Evolutionary conservation across 148 eudicot genomes (phyloP).

Genomic region (Oxyria digyna): DNA sequence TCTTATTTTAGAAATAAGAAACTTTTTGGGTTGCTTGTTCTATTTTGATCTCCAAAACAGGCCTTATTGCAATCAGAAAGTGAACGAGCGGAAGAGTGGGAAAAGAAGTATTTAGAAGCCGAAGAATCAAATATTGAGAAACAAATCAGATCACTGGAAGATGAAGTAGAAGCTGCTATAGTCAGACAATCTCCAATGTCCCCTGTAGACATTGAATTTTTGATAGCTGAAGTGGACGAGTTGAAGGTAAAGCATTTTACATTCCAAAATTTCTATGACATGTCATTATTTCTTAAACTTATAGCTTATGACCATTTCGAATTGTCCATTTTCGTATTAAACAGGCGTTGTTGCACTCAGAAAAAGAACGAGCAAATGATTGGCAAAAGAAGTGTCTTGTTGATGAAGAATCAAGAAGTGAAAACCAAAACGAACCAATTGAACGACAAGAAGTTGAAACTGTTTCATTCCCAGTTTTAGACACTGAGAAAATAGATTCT

Average conservation of each 20-base stretch:
- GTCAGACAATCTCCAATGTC: not conserved
- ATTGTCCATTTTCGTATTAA: not conserved
- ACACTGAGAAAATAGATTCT: conserved; percentile 52
- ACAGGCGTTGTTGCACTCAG: not conserved
- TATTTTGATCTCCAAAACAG: not conserved
- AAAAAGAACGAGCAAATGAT: conserved; percentile 56
- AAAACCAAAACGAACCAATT: conserved; percentile 15
- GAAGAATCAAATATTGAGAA: not conserved
- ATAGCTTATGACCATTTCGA: not conserved
- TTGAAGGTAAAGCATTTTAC: not conserved
- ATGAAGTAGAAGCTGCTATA: not conserved
- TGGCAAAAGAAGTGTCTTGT: conserved; percentile 48
- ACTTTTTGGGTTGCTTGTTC: not conserved
- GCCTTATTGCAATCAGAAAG: conserved; percentile 20
- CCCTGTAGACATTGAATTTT: not conserved
- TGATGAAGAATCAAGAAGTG: conserved; percentile 32
- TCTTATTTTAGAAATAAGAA: no score
- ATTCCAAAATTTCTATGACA: no score
- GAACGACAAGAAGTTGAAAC: conserved; percentile 28
- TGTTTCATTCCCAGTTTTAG: conserved; percentile 50
- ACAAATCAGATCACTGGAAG: not conserved
- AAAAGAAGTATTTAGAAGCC: conserved; percentile 39
- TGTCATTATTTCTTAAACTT: not conserved
- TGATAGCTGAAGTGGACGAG: not conserved
- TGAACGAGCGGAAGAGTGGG: conserved; percentile 49